Base-by-base conservation (phyloP, 192 early-diverging fungal genomes). In the Rhizoclosmatium globosum region DNA sequence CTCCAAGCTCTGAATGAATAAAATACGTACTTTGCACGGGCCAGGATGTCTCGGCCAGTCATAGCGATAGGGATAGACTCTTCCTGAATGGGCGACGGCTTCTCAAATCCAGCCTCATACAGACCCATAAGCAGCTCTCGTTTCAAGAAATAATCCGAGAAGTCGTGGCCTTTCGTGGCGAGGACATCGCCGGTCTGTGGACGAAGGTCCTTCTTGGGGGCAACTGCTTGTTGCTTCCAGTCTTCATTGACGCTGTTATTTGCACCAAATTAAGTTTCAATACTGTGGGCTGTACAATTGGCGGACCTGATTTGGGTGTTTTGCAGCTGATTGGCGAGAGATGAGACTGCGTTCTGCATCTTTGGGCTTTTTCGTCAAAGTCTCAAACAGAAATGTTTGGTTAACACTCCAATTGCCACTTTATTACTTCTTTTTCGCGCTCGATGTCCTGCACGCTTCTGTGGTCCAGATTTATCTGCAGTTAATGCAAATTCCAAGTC, bases 131-230 rank as follows among this genome's bases (percentile, higher is more conserved):
- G 85, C 64, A 99, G 88, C 82, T 97, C 95, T 57, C 96, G 92
- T 85, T 97, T 98, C 59, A 99, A 87, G 85, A 94, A 97, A 84
- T 97, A 99, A 85, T 99, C n/a, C 84, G 99, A 96, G 83, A 99
- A 99, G 80, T 98, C 96, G 84, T 99, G 99, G 68, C 98, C 98
- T 87, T 99, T 99, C 69, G 98, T 99, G 23, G 91, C 92, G 31
- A 94, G 95, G 59, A 99, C 97, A 86, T 99, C 97, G 85, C 94
- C 94, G 61, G 97, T 99, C 85, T 99, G 93, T n/a, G 95, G 95
- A 47, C 98, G 91, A 68, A 80, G 85, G 85, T 99, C 97, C 86
- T 93, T 95, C 82, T 89, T 79, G 6, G 98, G 98, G 56, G 92
- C 87, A 45, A 80, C 84, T 57, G 98, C 77, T 42, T 61, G 58